These are phyloP conservation scores for Hymenoscyphus albidus DNA, from an alignment of 2,329 filamentous ascomycete species.

Conservation along the genomic window DNA sequence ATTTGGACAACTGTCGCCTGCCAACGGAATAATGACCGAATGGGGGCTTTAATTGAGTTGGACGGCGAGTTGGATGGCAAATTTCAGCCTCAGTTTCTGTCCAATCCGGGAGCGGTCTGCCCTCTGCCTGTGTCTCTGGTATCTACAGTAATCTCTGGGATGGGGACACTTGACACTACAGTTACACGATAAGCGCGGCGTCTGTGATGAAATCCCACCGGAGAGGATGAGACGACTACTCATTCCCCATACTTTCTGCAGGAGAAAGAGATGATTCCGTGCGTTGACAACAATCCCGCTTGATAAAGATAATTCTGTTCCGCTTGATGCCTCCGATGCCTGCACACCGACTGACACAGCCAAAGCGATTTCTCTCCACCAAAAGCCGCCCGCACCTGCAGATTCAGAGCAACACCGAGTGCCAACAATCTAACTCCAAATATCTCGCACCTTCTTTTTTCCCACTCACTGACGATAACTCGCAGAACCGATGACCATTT, in stretches of 20 bases:
- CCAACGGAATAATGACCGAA: neutral
- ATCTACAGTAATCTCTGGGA: neutral
- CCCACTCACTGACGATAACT: neutral
- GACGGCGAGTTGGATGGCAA: neutral
- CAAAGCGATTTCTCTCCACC: too few relatives aligned
- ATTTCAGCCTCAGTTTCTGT: neutral
- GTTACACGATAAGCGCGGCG: slow-evolving; percentile 1
- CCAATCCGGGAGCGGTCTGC: neutral
- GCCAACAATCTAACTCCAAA: neutral
- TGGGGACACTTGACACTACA: too few relatives aligned
- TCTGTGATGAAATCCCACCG: neutral
- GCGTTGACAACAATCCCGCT: neutral
- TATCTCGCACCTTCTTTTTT: neutral
- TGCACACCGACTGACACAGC: slow-evolving; percentile 9
- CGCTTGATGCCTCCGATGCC: neutral
- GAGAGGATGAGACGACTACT: neutral
- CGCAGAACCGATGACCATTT: slow-evolving; percentile 6
- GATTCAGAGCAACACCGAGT: slow-evolving; percentile 2
- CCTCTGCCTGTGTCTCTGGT: neutral
- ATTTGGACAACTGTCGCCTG: slow-evolving; percentile 1
- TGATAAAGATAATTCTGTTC: too few relatives aligned
- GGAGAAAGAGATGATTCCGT: neutral
- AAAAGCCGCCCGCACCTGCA: neutral
- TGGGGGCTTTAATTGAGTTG: neutral
- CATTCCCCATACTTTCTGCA: neutral